Conservation (phyloP, 306 rosid species). For the Sindora glabra region DNA sequence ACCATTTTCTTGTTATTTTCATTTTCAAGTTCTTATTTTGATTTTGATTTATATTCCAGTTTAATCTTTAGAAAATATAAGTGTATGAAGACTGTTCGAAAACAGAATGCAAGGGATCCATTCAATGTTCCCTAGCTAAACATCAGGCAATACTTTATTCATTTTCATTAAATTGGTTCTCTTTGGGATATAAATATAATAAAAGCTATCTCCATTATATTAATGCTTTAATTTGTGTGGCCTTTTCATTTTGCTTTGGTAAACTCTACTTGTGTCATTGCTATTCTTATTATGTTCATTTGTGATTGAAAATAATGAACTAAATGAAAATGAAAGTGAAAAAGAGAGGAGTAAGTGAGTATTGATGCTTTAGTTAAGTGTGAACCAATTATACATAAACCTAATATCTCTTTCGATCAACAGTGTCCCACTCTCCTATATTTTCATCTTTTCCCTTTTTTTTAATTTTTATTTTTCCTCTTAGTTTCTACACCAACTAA, state of each 20-base stretch:
- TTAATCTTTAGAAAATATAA: constrained; percentile 34
- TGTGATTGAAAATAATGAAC: no score
- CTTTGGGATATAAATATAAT: not conserved
- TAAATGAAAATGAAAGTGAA: no score
- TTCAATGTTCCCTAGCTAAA: constrained; percentile 26
- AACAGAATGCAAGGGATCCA: constrained; percentile 25
- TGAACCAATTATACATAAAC: no score
- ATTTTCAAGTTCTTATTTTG: not conserved
- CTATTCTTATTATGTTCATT: not conserved
- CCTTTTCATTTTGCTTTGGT: constrained; percentile 1
- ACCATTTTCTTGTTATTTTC: not conserved
- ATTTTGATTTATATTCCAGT: constrained; percentile 32
- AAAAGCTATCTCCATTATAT: not conserved
- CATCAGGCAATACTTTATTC: constrained; percentile 49
- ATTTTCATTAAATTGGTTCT: constrained; percentile 15
- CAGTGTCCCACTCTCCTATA: no score
- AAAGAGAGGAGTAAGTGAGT: no score
- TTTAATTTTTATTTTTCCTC: no score
- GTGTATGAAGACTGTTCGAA: constrained; percentile 23
- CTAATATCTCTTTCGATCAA: no score
- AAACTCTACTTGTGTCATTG: not conserved
- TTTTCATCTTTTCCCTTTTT: no score
- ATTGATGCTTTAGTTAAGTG: no score
- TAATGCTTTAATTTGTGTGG: not conserved
- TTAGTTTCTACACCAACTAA: no score